Conservation (phyloP, 1,284 basidiomycete species). For the Lentinus polychrous region DNA sequence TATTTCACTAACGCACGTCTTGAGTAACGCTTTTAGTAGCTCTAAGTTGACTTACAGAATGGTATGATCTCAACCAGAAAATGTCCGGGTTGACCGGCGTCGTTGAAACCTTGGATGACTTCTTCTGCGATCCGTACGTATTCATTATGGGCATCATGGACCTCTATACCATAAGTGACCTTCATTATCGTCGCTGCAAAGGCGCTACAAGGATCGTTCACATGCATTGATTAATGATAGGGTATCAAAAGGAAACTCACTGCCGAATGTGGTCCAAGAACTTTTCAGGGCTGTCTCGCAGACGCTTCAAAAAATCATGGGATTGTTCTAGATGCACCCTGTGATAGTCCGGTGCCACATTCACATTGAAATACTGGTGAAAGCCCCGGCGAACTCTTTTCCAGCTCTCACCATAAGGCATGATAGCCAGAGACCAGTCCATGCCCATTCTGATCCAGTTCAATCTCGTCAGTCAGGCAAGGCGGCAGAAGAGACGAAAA, state of each 20-base stretch:
- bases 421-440: slow-evolving; percentile 28
- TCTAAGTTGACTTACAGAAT: slow-evolving; percentile 11
- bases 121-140: slow-evolving; percentile 20
- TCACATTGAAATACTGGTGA: slow-evolving; percentile 19
- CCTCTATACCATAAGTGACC: slow-evolving; percentile 22
- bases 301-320: slow-evolving; percentile 27
- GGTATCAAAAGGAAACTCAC: slow-evolving; percentile 13
- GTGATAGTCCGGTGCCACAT: slow-evolving; percentile 12
- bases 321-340: slow-evolving; percentile 18
- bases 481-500: not conserved
- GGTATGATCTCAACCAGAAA: slow-evolving; percentile 18
- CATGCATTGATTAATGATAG: not conserved
- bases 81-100: not conserved
- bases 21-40: not conserved
- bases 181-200: slow-evolving; percentile 19
- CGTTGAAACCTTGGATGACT: slow-evolving; percentile 10
- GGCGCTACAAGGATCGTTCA: slow-evolving; percentile 9
- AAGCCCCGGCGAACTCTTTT: slow-evolving; percentile 29
- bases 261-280: slow-evolving; percentile 21
- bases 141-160: slow-evolving; percentile 17
- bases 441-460: slow-evolving; percentile 31
- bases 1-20: slow-evolving; percentile 7
- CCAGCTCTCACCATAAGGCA: slow-evolving; percentile 35
- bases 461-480: not conserved
- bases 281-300: slow-evolving; percentile 21